Base-by-base conservation (phyloP, 1,284 basidiomycete species). In the Malassezia cuniculi region DNA sequence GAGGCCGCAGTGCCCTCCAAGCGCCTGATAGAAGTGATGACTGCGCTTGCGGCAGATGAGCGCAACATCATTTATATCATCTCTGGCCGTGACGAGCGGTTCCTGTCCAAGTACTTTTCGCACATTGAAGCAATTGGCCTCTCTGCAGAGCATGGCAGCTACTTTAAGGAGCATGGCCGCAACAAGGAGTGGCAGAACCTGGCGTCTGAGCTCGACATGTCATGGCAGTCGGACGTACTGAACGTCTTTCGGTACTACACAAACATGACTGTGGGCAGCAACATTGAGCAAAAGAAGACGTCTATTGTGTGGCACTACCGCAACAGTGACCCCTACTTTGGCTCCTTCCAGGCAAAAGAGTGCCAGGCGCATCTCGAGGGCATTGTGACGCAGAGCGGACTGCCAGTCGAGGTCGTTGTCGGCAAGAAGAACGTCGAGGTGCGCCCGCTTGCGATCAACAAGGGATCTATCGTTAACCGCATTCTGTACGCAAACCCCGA, bases 401-500 rank as follows among this genome's bases (percentile, higher is more conserved):
- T 65, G 21, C 51, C 68, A 7, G 64, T 69, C 39, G 65, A 70
- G 43, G 67, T 60, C 28, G 50, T 71, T 17, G 68, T 71, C 15
- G 90, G 90, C 24, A 95, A 95, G 74, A 95, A 94, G 78, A 95
- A 94, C 69, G 75, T 97, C 36, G 90, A 97, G 71, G 89, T 94
- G 17, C 79, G 90, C 42, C 90, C 89, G 25, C 75, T 83, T 39
- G 87, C 86, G 1, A 78, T 94, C 57, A 95, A 94, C 75, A 94
- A 97, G 76, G 90, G 90, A 42, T 90, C 95, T 72, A 95, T 95
- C 59, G 87, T 94, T 55, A 86, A 87, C 72, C 74, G 87, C 31
- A 79, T 95, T 41, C 67, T 94, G 45, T 94, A 89, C 74, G 73
- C 80, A 64, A 81, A 94, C 72, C 81, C 86, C 2, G 85, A 93